Percentiles rank a stretch among this genome's conserved stretches.
Conservation (phyloP, 345 rosid genomes). For the Sonneratia alba region DNA sequence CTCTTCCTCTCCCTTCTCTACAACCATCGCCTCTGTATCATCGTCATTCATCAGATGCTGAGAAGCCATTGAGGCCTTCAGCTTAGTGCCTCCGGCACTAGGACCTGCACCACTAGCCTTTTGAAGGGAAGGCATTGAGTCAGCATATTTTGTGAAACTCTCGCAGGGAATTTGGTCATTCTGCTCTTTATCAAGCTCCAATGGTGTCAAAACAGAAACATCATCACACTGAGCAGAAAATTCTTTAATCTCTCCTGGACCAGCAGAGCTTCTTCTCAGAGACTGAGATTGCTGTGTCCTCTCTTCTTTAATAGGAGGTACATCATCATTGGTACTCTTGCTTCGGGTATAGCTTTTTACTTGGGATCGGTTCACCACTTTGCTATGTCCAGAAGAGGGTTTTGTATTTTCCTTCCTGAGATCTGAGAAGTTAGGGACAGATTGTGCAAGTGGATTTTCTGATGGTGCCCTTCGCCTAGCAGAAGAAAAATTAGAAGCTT, state of each 20-base stretch:
- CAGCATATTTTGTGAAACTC: conserved; percentile 22
- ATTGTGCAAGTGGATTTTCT: conserved; percentile 73
- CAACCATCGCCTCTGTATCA: conserved; percentile 34
- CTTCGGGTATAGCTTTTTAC: conserved; percentile 48
- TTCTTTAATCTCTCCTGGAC: conserved; percentile 51
- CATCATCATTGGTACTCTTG: conserved; percentile 57
- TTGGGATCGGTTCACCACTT: conserved; percentile 46
- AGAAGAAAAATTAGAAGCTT: conserved; percentile 41
- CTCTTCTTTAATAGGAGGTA: conserved; percentile 46
- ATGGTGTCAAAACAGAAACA: conserved; percentile 35
- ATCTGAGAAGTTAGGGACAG: conserved; percentile 82
- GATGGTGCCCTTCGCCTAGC: conserved; percentile 61
- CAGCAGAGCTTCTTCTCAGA: conserved; percentile 49
- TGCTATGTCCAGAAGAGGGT: conserved; percentile 48
- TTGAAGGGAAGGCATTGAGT: conserved; percentile 35
- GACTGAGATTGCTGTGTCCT: conserved; percentile 42
- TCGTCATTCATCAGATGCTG: conserved; percentile 38
- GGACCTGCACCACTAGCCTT: conserved; percentile 46
- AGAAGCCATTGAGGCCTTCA: conserved; percentile 45
- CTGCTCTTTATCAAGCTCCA: conserved; percentile 55
- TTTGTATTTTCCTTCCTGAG: conserved; percentile 85
- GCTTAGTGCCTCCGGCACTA: conserved; percentile 44
- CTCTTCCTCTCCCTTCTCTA: conserved; percentile 42
- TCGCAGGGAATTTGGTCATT: conserved; percentile 21
- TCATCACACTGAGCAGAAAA: conserved; percentile 36